phyloP scores from a whole-genome alignment of 345 rosid genomes.

The Luvunga scandens region DNA sequence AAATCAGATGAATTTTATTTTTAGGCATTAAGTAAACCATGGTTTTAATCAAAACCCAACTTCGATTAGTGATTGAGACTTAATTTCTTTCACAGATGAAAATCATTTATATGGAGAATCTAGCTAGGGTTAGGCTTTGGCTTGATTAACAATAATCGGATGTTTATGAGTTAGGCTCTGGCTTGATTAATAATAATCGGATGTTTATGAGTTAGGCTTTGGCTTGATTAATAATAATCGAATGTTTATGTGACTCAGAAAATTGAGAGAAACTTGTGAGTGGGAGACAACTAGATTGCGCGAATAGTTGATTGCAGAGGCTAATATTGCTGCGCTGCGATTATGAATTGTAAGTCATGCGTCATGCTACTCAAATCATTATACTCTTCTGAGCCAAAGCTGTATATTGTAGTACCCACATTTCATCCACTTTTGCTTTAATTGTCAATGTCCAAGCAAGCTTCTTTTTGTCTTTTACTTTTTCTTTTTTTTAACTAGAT shows the following conservation, averaged over 20 bases:
- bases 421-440: background rate
- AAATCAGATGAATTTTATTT: background rate
- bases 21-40: background rate
- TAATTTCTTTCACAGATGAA: background rate
- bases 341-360: slow-evolving; percentile 30
- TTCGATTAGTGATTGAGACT: background rate
- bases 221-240: background rate
- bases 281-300: slow-evolving; percentile 11
- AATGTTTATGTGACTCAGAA: background rate
- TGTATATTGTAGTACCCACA: background rate
- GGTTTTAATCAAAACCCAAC: background rate
- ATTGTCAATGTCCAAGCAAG: background rate
- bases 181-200: background rate
- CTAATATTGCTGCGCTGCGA: background rate
- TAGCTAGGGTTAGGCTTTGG: too few relatives aligned
- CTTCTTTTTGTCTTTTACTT: too few relatives aligned
- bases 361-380: slow-evolving; percentile 25
- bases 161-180: too few relatives aligned
- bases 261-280: background rate
- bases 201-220: too few relatives aligned
- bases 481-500: background rate
- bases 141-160: background rate
- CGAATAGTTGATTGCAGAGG: background rate
- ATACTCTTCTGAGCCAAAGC: background rate
- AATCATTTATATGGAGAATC: too few relatives aligned